phyloP scores from a whole-genome alignment of 345 rosid genomes.

The Eucalyptus brandiana region DNA sequence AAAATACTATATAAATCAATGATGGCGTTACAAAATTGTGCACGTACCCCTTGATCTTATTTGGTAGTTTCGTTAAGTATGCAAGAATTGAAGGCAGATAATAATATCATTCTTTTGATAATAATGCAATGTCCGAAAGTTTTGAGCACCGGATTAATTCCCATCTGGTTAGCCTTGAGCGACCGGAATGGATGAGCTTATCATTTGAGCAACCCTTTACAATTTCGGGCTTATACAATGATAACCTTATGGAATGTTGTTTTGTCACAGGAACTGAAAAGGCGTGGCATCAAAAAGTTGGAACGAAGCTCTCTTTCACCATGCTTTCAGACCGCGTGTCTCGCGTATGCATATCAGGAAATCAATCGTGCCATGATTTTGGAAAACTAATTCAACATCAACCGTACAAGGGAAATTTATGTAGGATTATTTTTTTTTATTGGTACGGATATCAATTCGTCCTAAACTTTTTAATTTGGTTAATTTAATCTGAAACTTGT shows the following conservation, averaged over 20 bases:
- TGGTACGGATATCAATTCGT: too few species aligned
- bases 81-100: neutral
- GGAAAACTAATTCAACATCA: too few species aligned
- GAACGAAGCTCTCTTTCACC: neutral
- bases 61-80: neutral
- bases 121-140: neutral
- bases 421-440: too few species aligned
- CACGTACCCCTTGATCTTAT: neutral
- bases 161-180: neutral
- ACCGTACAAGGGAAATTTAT: too few species aligned
- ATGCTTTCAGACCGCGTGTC: neutral
- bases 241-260: neutral
- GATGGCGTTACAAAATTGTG: neutral
- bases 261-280: neutral
- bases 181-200: neutral
- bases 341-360: neutral
- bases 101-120: neutral
- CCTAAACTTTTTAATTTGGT: too few species aligned
- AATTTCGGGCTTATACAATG: neutral
- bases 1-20: neutral
- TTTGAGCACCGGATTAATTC: neutral
- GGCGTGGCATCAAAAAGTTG: neutral
- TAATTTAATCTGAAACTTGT: too few species aligned
- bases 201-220: neutral
- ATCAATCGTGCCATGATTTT: too few species aligned